Base-by-base conservation (phyloP, 768 basidiomycete genomes). In the Lentinula sp. region DNA sequence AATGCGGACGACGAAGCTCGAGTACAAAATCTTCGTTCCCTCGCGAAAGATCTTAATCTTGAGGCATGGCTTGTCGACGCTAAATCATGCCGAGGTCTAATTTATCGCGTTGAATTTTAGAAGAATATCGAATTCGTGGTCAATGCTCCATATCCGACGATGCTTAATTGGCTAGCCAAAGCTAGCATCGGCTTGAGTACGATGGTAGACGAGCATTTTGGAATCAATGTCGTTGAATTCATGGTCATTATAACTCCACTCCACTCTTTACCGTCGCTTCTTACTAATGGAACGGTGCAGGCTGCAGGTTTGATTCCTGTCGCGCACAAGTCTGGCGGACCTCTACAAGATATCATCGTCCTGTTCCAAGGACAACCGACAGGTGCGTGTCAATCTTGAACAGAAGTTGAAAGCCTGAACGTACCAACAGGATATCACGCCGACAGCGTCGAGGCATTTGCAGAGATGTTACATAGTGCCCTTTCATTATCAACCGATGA, bases 161-260 rank as follows among this genome's bases (percentile, higher is more conserved):
- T 98, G 62, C 79, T 94, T 3, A 68, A 72, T 5, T 87, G 88
- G 81, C 78, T 99, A 2, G 85, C 88, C 6, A 75, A 75, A 49
- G 85, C 94, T 1, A 90, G 87, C 63, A 81, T 98, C 15, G 95
- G 96, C 0, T 70, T 98, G 28, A 95, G 92, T 68, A 97, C 96
- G 13, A 99, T 99, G 96, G 83, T 94, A 0, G 95, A 98, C 68
- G 96, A 99, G 72, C 96, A 99, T 71, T 99, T 98, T 64, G 96
- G 97, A 2, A 98, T 99, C 71, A 97, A 95, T 66, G 81, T 99
- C 41, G 96, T 99, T 7, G 96, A 99, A 71, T 96, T 91, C 66
- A 96, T 98, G 95, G 95, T 91, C 53, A 64, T 83, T 71, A 20
- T 64, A 60, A 49, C 64, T 35, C 61, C 56, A 18, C 51, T 9